phyloP scores from a whole-genome alignment of 768 basidiomycete genomes.

The Serendipita sp. region DNA sequence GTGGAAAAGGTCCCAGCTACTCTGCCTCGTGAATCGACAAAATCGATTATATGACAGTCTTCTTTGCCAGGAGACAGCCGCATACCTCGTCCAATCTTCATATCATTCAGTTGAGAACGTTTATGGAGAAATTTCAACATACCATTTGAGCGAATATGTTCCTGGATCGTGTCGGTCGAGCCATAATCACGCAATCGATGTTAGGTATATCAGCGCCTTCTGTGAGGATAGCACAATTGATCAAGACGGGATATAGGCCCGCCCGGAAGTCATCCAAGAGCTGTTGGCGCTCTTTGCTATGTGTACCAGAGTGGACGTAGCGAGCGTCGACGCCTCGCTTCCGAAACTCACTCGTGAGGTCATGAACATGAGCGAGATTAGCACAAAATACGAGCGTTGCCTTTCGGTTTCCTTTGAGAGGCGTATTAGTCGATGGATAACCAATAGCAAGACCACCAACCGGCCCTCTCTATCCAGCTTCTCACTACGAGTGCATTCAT shows the following conservation, averaged over 20 bases:
- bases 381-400: constrained; percentile 92
- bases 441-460: constrained; percentile 27
- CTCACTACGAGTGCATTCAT: constrained; percentile 66
- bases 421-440: background rate
- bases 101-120: background rate
- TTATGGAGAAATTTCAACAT: constrained; percentile 10
- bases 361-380: constrained; percentile 62
- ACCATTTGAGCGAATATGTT: constrained; percentile 94
- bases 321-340: constrained; percentile 70
- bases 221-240: constrained; percentile 87
- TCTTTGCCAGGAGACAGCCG: constrained; percentile 70
- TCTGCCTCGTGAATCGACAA: constrained; percentile 60
- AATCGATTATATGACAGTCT: constrained; percentile 82
- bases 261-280: constrained; percentile 52
- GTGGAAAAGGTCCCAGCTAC: constrained; percentile 58
- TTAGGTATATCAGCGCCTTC: constrained; percentile 93
- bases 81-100: constrained; percentile 83
- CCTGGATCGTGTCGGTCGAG: constrained; percentile 73
- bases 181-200: constrained; percentile 80
- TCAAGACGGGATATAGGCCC: constrained; percentile 65
- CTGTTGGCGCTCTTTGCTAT: constrained; percentile 41
- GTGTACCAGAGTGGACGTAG: constrained; percentile 58
- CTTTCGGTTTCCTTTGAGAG: constrained; percentile 39
- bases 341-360: constrained; percentile 58
- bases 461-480: constrained; percentile 73